phyloP scores from a whole-genome alignment of 371 early-diverging fungal species.

The Rhizopus delemar region DNA sequence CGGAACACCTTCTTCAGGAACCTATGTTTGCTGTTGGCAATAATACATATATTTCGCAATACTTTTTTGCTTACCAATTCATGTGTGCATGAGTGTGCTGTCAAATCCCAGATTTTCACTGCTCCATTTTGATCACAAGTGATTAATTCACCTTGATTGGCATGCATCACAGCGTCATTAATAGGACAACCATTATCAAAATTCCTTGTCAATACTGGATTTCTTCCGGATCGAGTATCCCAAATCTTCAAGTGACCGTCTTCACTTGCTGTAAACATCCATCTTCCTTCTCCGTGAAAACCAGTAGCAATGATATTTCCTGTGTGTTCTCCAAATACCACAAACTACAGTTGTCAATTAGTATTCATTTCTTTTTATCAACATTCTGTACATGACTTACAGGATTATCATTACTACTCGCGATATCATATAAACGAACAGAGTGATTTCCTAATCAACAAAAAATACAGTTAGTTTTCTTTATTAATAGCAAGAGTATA shows the following conservation, averaged over 20 bases:
- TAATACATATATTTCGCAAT: too few species aligned
- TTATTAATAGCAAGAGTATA: too few species aligned
- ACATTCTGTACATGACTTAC: conserved; percentile 42
- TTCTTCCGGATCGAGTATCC: conserved; percentile 65
- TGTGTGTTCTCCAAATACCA: conserved; percentile 85
- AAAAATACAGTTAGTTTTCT: background rate
- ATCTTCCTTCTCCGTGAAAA: conserved; percentile 91
- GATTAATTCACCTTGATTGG: conserved; percentile 91
- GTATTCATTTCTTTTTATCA: background rate
- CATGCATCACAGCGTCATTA: conserved; percentile 94
- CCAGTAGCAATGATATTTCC: conserved; percentile 91
- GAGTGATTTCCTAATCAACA: conserved; percentile 68
- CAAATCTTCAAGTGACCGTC: conserved; percentile 93
- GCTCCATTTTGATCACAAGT: conserved; percentile 94
- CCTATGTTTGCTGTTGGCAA: conserved; percentile 31
- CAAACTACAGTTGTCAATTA: conserved; percentile 41
- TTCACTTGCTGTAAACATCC: conserved; percentile 93
- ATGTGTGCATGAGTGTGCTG: conserved; percentile 87
- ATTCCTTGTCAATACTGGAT: conserved; percentile 78
- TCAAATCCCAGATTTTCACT: conserved; percentile 91
- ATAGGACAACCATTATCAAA: conserved; percentile 89
- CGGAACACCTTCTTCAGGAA: conserved; percentile 87
- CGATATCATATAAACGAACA: conserved; percentile 84
- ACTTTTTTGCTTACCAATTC: conserved; percentile 61
- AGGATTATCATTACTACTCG: conserved; percentile 76